phyloP scores from a whole-genome alignment of 2,329 filamentous ascomycete species.

The Colletotrichum ledebouriae region DNA sequence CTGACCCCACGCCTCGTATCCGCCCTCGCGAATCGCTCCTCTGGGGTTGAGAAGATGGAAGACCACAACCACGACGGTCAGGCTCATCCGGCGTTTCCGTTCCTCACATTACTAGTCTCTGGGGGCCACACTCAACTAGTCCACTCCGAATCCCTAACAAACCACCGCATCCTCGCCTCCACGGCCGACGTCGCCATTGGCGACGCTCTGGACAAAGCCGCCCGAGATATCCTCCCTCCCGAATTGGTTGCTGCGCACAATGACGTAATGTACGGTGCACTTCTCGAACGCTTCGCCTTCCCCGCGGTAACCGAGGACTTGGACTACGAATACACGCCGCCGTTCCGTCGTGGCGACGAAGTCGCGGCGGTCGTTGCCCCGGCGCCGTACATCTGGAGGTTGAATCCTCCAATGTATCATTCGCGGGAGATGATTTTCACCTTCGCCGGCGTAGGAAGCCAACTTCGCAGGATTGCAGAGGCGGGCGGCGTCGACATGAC shows the following conservation, averaged over 20 bases:
- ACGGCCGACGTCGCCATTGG: slow-evolving; percentile 89
- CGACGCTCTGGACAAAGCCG: slow-evolving; percentile 89
- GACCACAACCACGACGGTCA: slow-evolving; percentile 1
- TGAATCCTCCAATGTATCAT: slow-evolving; percentile 75
- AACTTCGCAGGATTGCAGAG: slow-evolving; percentile 69
- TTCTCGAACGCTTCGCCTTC: slow-evolving; percentile 86
- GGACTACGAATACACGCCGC: slow-evolving; percentile 68
- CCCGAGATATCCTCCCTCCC: slow-evolving; percentile 79
- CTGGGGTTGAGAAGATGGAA: not conserved
- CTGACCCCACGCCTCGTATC: slow-evolving; percentile 84
- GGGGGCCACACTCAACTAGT: slow-evolving; percentile 94
- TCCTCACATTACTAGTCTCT: slow-evolving; percentile 88
- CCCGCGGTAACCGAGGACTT: slow-evolving; percentile 53
- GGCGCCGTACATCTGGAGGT: slow-evolving; percentile 68
- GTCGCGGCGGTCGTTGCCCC: slow-evolving; percentile 57
- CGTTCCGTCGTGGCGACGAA: slow-evolving; percentile 70
- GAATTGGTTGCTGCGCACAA: slow-evolving; percentile 65
- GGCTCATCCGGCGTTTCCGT: slow-evolving; percentile 76
- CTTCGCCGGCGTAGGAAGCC: slow-evolving; percentile 79
- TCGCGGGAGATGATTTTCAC: slow-evolving; percentile 74
- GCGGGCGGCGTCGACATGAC: slow-evolving; percentile 58
- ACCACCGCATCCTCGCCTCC: slow-evolving; percentile 80
- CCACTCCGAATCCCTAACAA: slow-evolving; percentile 74
- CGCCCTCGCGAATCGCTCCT: slow-evolving; percentile 63
- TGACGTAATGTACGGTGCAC: slow-evolving; percentile 83